A percentile compares a stretch with the other conserved stretches of the same genome.
Evolutionary conservation across 441 rosid species (phyloP).

Genomic region (Populus trichocarpa): DNA sequence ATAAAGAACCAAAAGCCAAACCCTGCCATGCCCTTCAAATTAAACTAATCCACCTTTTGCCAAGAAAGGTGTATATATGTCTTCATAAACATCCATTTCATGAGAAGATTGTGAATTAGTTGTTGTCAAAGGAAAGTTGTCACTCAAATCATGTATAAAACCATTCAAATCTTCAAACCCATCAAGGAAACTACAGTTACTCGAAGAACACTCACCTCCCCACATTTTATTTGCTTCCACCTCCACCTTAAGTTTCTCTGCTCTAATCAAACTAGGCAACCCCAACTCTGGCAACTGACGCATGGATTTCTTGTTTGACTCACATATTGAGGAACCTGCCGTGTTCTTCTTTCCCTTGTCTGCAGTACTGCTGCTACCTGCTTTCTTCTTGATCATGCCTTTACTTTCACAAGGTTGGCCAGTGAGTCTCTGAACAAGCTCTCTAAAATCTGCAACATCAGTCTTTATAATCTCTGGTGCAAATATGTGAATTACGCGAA

Average conservation of each 20-base stretch:
- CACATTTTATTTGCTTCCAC: conserved; percentile 13
- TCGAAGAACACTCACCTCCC: not conserved
- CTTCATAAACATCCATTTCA: conserved; percentile 6
- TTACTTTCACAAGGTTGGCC: conserved; percentile 39
- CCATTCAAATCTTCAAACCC: conserved; percentile 26
- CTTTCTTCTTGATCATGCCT: conserved; percentile 10
- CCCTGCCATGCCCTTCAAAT: not conserved
- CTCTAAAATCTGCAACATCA: conserved; percentile 73
- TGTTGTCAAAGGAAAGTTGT: conserved; percentile 1
- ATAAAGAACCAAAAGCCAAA: no score
- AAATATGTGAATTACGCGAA: conserved; percentile 75
- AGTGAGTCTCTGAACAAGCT: conserved; percentile 76
- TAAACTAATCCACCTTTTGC: not conserved
- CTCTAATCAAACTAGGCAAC: not conserved
- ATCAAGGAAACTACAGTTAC: conserved; percentile 7
- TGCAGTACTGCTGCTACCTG: not conserved
- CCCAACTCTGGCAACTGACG: conserved; percentile 5
- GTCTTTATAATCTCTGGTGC: conserved; percentile 91
- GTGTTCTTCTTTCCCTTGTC: not conserved
- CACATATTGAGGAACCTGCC: not conserved
- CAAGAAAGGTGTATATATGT: not conserved
- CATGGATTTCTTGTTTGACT: conserved; percentile 1
- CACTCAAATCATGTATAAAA: conserved; percentile 14
- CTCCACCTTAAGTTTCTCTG: conserved; percentile 18
- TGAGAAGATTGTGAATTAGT: conserved; percentile 1